Evolutionary conservation across 495 filamentous ascomycete genomes (phyloP).

Genomic region (Aspergillus incahuasiensis): DNA sequence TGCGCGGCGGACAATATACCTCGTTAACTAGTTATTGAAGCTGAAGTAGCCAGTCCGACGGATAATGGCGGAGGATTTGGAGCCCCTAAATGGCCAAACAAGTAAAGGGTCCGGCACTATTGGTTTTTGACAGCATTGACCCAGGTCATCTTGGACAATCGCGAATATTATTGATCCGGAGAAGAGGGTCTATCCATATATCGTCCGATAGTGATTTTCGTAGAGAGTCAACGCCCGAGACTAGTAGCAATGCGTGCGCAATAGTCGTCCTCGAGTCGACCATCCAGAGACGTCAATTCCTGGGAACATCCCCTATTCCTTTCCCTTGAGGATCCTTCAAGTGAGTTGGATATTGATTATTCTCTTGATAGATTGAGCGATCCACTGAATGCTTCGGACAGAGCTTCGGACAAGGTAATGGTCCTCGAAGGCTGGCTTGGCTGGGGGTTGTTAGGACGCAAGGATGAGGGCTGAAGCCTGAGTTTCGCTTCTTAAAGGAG

Average conservation of each 20-base stretch:
- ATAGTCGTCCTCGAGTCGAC: conserved; percentile 10
- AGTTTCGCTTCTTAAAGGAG: not conserved
- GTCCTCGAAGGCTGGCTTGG: not conserved
- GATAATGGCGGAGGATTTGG: conserved; percentile 15
- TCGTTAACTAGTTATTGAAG: not conserved
- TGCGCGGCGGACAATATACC: not conserved
- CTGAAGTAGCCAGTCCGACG: not conserved
- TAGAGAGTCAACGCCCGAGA: conserved; percentile 2
- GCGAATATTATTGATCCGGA: not conserved
- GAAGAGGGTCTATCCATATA: conserved; percentile 2
- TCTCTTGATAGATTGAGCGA: not conserved
- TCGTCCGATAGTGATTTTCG: not conserved
- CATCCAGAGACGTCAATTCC: conserved; percentile 2
- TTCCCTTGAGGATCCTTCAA: conserved; percentile 1
- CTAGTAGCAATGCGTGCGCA: conserved; percentile 9
- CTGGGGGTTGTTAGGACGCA: conserved; percentile 8
- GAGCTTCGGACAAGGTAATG: not conserved
- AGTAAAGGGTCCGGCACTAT: conserved; percentile 23
- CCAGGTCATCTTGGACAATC: conserved; percentile 2
- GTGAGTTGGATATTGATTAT: not conserved
- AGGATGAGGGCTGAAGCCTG: not conserved
- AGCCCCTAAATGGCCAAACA: conserved; percentile 12
- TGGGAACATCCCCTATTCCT: conserved; percentile 5
- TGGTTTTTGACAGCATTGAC: conserved; percentile 22
- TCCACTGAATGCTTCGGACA: not conserved